Base-by-base conservation (phyloP, 1,284 basidiomycete species). In the Anthracocystis walkeri region DNA sequence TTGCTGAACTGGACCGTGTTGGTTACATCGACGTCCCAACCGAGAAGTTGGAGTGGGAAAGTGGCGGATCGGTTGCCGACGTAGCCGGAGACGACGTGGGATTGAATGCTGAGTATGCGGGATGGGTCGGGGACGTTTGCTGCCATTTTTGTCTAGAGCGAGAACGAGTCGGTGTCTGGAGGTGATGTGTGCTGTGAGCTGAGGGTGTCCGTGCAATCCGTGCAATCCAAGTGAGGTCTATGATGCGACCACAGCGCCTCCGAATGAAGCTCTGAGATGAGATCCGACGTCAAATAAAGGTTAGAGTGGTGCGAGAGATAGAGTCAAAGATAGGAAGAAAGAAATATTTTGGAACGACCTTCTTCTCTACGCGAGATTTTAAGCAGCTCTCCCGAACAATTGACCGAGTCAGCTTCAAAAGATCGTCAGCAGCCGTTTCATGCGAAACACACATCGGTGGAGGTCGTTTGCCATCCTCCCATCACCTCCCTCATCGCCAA, bases 11-110 rank as follows among this genome's bases (percentile, higher is more conserved):
- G 90, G 50, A 98, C 96, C 0, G 95, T 97, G 86, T 98, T 97
- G 44, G 97, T 90, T 25, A 93, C 94, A 87, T 99, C 96, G 44
- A 98, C 95, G 77, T 99, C 95, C 87, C 93, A 98, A 25, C 95
- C 96, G 48, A 98, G 89, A 67, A 93, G 91, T 86, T 98, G 95
- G 16, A 98, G 89, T 0, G 96, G 95, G 83, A 99, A 97, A 0
- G 94, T 92, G 0, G 96, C 96, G 3, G 95, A 93, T 58, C 88
- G 86, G 75, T 89, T 90, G 54, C 89, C 95, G n/a, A 97, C 96
- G 84, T 96, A 98, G 61, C 96, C 96, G 75, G 91, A 94, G 2
- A 92, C 90, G 64, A 98, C 96, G 81, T 99, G 96, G 0, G 92
- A 94, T 84, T 98, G 96, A 51, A 98, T 90, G 3, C 87, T 87